These are phyloP conservation scores for Phytophthora megakarya DNA, from an alignment of 352 stramenopile species.

Conservation along the genomic window DNA sequence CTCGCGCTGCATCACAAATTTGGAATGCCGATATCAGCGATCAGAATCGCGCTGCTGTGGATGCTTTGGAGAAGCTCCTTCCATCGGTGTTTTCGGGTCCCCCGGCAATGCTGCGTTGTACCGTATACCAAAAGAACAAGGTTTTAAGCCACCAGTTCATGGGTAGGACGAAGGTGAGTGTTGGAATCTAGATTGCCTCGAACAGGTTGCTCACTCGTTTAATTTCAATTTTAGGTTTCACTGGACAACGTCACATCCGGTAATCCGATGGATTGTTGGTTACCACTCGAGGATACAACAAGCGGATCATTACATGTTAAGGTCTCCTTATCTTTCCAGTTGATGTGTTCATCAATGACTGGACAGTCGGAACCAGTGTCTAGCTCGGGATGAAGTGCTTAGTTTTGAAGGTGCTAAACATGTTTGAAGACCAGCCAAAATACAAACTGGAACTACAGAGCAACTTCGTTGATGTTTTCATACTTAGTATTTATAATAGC, in stretches of 20 bases:
- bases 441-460: no score
- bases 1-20: constrained; percentile 34
- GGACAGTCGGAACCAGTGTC: constrained; percentile 25
- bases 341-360: constrained; percentile 73
- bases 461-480: no score
- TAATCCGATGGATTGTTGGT: constrained; percentile 71
- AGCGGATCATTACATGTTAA: constrained; percentile 61
- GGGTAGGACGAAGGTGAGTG: constrained; percentile 61
- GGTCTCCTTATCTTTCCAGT: constrained; percentile 75
- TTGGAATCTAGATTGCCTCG: no score
- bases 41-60: constrained; percentile 36
- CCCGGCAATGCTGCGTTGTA: constrained; percentile 58
- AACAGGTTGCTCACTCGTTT: constrained; percentile 11
- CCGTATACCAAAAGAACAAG: constrained; percentile 83
- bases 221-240: constrained; percentile 38
- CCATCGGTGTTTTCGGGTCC: constrained; percentile 68
- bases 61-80: constrained; percentile 63
- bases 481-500: no score
- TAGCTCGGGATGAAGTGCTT: no score
- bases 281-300: constrained; percentile 63
- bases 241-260: constrained; percentile 61
- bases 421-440: no score
- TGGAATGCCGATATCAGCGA: constrained; percentile 50
- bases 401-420: no score
- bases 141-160: constrained; percentile 79